Base-by-base conservation (phyloP, 2,329 filamentous ascomycete genomes). In the Dothiorella sarmentorum region DNA sequence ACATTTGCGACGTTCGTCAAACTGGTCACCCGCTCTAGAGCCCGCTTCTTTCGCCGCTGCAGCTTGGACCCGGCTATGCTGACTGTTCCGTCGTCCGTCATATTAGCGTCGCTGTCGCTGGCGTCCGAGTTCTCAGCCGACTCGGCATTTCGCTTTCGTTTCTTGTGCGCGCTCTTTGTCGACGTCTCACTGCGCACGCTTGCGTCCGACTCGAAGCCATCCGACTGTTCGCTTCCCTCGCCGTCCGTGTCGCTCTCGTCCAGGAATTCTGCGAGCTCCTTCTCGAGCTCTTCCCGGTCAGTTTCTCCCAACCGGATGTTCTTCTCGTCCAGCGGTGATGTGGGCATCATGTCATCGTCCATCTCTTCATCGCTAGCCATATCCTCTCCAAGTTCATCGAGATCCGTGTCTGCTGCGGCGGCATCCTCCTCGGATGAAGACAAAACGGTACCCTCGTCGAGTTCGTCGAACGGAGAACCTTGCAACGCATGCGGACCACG, bases 191-290 rank as follows among this genome's bases (percentile, higher is more conserved):
- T 65, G 65, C 42, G 64, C 65, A 13, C 66, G 63, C 17, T 66
- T 66, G 71, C 71, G 40, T 81, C 82, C 1, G 59, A 61, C 10
- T 64, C 59, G 15, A 65, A 68, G 0, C 33, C 52, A 24, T 57
- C 37, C 4, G 51, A 61, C 40, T 58, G 59, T 6, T 71, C 73
- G 24, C 65, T 69, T 4, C 68, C 72, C 51, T 72, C 70, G 65
- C 74, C 63, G 52, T 72, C 72, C 7, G 71, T 71, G 2, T 59
- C 57, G 38, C 75, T 79, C 24, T 80, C 82, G 9, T 78, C 82
- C 60, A 91, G 74, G 63, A 92, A 90, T 56, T 89, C 88, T 22
- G 82, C 83, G n/a, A 92, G 75, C 67, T 93, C 89, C 60, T 86
- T 85, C 64, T 90, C 85, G 38, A 59, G 29, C 40, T 53, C 47